Evolutionary conservation across 164 flowering plant genomes (phyloP).

Genomic region (Nymphaea thermarum): DNA sequence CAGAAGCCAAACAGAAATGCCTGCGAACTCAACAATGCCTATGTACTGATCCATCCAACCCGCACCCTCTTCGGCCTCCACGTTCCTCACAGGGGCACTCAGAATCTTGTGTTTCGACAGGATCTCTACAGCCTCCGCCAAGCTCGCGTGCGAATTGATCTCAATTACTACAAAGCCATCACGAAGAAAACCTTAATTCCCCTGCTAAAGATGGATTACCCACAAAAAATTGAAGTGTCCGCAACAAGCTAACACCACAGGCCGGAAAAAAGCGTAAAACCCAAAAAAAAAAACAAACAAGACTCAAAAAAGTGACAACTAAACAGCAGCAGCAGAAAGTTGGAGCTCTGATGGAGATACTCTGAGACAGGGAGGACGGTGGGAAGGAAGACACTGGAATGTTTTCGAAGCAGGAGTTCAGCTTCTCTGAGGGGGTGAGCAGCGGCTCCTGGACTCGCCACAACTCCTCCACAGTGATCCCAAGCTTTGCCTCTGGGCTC

Average conservation of each 20-base stretch:
- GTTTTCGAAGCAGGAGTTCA: conserved; percentile 90
- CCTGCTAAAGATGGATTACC: no score
- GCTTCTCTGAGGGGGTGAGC: conserved; percentile 85
- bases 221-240: no score
- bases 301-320: no score
- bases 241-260: background rate
- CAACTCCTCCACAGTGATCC: conserved; percentile 72
- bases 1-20: conserved; percentile 91
- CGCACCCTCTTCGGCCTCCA: conserved; percentile 81
- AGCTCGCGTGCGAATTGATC: conserved; percentile 69
- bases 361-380: conserved; percentile 20
- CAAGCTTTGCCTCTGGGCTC: conserved; percentile 84
- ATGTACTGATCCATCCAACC: conserved; percentile 93
- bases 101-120: conserved; percentile 59
- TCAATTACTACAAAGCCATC: conserved; percentile 44
- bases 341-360: background rate
- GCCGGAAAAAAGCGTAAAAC: no score
- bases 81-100: conserved; percentile 90
- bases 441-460: conserved; percentile 81
- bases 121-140: conserved; percentile 81
- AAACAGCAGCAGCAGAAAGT: conserved; percentile 1
- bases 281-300: no score
- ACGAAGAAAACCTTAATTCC: background rate
- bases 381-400: conserved; percentile 88
- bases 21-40: conserved; percentile 91